Base-by-base conservation (phyloP, 208 protist species). In the Porcisia hertigi region DNA sequence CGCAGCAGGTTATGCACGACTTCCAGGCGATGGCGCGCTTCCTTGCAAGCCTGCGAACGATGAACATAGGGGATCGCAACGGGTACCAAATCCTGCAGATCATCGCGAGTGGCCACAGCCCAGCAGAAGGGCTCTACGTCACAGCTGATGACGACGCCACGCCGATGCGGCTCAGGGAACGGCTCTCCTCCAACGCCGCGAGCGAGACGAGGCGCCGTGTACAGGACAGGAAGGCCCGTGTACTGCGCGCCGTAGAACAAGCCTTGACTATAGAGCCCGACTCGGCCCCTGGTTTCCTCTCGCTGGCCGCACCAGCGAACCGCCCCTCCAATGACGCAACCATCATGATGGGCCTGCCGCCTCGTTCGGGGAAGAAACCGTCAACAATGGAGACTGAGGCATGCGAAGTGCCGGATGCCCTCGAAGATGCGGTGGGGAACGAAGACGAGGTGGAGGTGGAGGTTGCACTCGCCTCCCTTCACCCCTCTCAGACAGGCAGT, bases 1-100 rank as follows among this genome's bases (percentile, higher is more conserved):
- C 90, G 1, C 86, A 88, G 79, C 82, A 86, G 59, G 85, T 93
- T 16, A 82, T 92, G 83, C 62, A 80, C n/a, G 88, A 96, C 81
- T 86, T 89, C 64, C 73, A 88, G 65, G 82, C 87, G 11, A 79
- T 94, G 3, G 77, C 82, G 18, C 90, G 87, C 71, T 94, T 94
- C 76, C 69, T 94, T 23, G 71, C 80, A 52, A 85, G 86, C 23
- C 84, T 94, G 36, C 92, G 90, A n/a, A 76, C 84, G n/a, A 94
- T 96, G 85, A 73, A 92, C 45, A 84, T 93, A 73, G 80, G 73
- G 30, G 86, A 92, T 39, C 58, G 69, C 36, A 84, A 87, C 59
- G 88, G 80, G 12, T 88, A 86, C 60, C 63, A 83, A 45, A 89
- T 90, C 36, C 78, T 90, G 45, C 69, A 79, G 66, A 62, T 58